Conservation (phyloP, 768 basidiomycete species). For the Auriculariales sp. region DNA sequence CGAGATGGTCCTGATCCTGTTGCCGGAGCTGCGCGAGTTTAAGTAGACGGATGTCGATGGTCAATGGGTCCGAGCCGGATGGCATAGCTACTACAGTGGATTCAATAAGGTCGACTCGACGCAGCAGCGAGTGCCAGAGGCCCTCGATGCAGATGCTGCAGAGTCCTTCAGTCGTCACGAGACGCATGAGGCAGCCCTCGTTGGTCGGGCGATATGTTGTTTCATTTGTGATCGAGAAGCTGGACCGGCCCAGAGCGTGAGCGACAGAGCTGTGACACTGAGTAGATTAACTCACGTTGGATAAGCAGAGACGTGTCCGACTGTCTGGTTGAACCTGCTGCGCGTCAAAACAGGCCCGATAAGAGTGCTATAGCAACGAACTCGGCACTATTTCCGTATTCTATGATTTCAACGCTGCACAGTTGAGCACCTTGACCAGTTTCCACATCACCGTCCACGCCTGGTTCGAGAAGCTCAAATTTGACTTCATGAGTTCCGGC, state of each 20-base stretch:
- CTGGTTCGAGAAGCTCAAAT: constrained; percentile 38
- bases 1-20: constrained; percentile 14
- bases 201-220: constrained; percentile 73
- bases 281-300: constrained; percentile 41
- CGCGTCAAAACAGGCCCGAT: constrained; percentile 2
- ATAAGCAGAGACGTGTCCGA: constrained; percentile 50
- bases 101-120: constrained; percentile 49
- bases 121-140: constrained; percentile 54
- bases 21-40: constrained; percentile 47
- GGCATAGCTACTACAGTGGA: constrained; percentile 14
- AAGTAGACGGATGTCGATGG: constrained; percentile 35
- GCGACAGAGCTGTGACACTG: neutral
- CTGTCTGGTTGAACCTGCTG: constrained; percentile 41
- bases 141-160: constrained; percentile 63
- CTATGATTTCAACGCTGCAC: constrained; percentile 66
- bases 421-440: constrained; percentile 34
- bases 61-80: constrained; percentile 23
- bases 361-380: constrained; percentile 18
- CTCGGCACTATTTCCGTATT: constrained; percentile 54
- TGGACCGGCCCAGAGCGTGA: constrained; percentile 14
- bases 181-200: constrained; percentile 71
- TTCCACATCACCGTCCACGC: constrained; percentile 23
- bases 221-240: constrained; percentile 46
- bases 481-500: constrained; percentile 41
- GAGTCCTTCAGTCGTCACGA: constrained; percentile 52